Evolutionary conservation across 2,329 filamentous ascomycete species (phyloP).

Genomic region (Colletotrichum lupini): DNA sequence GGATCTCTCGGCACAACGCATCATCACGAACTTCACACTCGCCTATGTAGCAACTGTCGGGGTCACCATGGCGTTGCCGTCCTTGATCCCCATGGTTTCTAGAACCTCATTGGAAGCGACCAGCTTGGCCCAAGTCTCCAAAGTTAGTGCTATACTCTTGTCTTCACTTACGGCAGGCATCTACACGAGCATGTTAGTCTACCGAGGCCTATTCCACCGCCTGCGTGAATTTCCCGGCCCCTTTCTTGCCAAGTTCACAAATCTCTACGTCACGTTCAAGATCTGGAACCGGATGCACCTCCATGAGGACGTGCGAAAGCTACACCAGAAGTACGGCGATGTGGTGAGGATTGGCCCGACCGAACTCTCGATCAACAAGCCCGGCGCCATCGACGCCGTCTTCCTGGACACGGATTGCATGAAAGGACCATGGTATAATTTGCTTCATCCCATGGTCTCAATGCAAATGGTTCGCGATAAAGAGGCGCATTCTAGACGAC

Average conservation of each 20-base stretch:
- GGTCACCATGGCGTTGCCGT: neutral
- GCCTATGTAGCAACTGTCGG: neutral
- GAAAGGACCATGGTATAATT: constrained; percentile 48
- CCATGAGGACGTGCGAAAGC: constrained; percentile 39
- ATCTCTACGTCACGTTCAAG: constrained; percentile 36
- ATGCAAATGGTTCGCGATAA: constrained; percentile 45
- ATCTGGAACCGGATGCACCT: constrained; percentile 38
- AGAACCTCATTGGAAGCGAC: neutral
- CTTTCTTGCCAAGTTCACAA: constrained; percentile 40
- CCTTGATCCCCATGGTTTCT: neutral
- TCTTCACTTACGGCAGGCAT: constrained; percentile 25
- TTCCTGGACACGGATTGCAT: constrained; percentile 42
- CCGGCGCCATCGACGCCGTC: constrained; percentile 41
- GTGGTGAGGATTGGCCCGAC: constrained; percentile 45
- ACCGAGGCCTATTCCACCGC: constrained; percentile 40
- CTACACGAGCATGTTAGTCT: constrained; percentile 37
- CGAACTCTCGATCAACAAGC: constrained; percentile 45
- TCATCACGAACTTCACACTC: constrained; percentile 6
- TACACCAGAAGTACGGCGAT: constrained; percentile 44
- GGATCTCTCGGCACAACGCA: constrained; percentile 36
- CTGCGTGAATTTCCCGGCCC: constrained; percentile 43
- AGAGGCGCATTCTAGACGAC: constrained; percentile 42
- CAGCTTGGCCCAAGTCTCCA: neutral
- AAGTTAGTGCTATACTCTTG: neutral
- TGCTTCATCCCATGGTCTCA: constrained; percentile 42